Conservation (phyloP, 2,329 filamentous ascomycete genomes). For the Cladosporium sp. region DNA sequence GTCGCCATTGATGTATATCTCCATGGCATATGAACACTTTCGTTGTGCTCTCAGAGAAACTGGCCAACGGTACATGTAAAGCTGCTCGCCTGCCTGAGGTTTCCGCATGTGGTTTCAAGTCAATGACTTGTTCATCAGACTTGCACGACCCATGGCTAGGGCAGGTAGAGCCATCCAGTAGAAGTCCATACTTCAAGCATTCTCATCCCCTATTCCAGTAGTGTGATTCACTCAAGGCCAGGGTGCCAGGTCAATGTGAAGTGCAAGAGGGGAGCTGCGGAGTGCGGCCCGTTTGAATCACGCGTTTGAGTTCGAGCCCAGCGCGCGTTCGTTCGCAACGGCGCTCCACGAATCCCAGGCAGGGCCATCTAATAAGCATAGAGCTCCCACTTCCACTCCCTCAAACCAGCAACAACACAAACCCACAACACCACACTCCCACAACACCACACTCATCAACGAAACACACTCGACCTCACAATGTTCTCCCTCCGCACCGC, state of each 20-base stretch:
- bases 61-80: neutral
- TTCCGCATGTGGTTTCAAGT: neutral
- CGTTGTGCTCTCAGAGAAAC: neutral
- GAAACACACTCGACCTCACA: neutral
- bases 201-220: neutral
- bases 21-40: neutral
- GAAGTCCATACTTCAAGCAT: neutral
- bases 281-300: neutral
- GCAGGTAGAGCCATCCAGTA: neutral
- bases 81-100: neutral
- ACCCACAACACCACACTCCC: neutral
- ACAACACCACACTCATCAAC: neutral
- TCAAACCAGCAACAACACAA: neutral
- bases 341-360: neutral
- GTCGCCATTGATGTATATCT: neutral
- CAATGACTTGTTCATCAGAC: neutral
- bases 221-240: neutral
- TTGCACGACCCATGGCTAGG: neutral
- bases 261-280: neutral
- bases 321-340: slow-evolving; percentile 4
- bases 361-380: slow-evolving; percentile 2
- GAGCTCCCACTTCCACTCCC: neutral
- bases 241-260: neutral
- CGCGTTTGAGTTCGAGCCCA: neutral
- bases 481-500: slow-evolving; percentile 14